These are phyloP conservation scores for Globisporangium sylvaticum DNA, from an alignment of 352 stramenopile genomes.

Conservation along the genomic window DNA sequence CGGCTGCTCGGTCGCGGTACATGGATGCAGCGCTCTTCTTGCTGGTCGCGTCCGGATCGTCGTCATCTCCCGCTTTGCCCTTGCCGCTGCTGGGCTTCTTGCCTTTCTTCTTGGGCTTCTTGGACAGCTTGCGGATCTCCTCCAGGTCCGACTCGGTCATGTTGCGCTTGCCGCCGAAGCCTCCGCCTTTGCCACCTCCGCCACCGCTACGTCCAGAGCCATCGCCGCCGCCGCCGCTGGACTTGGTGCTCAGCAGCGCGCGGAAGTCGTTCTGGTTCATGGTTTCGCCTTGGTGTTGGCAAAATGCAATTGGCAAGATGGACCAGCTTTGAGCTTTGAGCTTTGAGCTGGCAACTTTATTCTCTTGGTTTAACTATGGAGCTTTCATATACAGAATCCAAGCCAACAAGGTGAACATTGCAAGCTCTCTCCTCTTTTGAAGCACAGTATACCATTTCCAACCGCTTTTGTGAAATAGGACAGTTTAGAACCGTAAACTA, in stretches of 20 bases:
- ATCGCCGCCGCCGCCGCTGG: slow-evolving; percentile 14
- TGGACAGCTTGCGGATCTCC: slow-evolving; percentile 48
- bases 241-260: slow-evolving; percentile 39
- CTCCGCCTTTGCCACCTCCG: slow-evolving; percentile 4
- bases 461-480: not conserved
- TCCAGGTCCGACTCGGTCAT: slow-evolving; percentile 47
- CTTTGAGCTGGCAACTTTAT: not conserved
- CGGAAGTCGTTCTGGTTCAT: slow-evolving; percentile 85
- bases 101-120: slow-evolving; percentile 57
- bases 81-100: slow-evolving; percentile 38
- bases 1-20: slow-evolving; percentile 69
- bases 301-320: not conserved
- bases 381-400: not conserved
- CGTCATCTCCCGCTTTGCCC: not conserved
- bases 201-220: slow-evolving; percentile 1
- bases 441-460: too few species aligned
- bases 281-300: not conserved
- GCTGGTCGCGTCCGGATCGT: not conserved
- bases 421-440: not conserved
- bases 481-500: not conserved
- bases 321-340: not conserved
- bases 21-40: slow-evolving; percentile 1
- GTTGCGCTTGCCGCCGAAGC: slow-evolving; percentile 54
- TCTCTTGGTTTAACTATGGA: not conserved
- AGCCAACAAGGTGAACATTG: not conserved